Percentiles rank a stretch among this genome's conserved stretches.
Evolutionary conservation across 352 stramenopile species (phyloP).

Genomic region (Phytopythium montanum): DNA sequence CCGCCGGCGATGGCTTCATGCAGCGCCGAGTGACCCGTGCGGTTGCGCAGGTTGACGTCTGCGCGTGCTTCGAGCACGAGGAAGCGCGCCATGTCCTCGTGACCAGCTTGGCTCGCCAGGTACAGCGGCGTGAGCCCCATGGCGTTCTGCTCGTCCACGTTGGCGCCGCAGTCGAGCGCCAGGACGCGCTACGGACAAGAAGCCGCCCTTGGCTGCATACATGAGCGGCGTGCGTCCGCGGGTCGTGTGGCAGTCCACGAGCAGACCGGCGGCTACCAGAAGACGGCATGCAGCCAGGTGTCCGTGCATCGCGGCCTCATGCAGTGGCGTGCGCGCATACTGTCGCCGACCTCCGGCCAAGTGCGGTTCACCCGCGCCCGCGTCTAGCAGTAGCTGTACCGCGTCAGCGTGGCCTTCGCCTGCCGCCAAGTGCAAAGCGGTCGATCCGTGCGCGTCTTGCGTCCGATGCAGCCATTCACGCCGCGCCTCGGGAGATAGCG

Average conservation of each 20-base stretch:
- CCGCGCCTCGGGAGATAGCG: slow-evolving; percentile 6
- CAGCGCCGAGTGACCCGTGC: slow-evolving; percentile 57
- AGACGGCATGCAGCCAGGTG: slow-evolving; percentile 46
- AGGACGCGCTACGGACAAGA: slow-evolving; percentile 41
- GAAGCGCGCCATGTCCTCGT: slow-evolving; percentile 39
- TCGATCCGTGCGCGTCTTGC: slow-evolving; percentile 64
- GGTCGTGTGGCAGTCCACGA: slow-evolving; percentile 79
- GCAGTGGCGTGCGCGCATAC: slow-evolving; percentile 66
- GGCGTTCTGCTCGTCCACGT: slow-evolving; percentile 76
- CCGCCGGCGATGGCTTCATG: slow-evolving; percentile 67
- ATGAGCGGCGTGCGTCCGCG: slow-evolving; percentile 69
- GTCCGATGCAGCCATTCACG: slow-evolving; percentile 53
- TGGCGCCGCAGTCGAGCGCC: slow-evolving; percentile 36
- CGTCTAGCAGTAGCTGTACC: slow-evolving; percentile 35
- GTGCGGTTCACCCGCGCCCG: slow-evolving; percentile 58
- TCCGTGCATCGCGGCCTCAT: slow-evolving; percentile 67
- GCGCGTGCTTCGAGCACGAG: slow-evolving; percentile 38
- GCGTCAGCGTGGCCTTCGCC: slow-evolving; percentile 48
- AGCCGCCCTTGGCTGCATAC: slow-evolving; percentile 68
- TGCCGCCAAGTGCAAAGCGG: slow-evolving; percentile 58
- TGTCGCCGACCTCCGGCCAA: slow-evolving; percentile 53
- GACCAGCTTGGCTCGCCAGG: slow-evolving; percentile 53
- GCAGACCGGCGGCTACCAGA: slow-evolving; percentile 51
- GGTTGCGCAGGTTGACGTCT: slow-evolving; percentile 58
- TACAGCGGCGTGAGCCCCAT: slow-evolving; percentile 78